Percentiles rank a stretch among this genome's conserved stretches.
These are phyloP conservation scores for Galium porrigens DNA, from an alignment of 305 asterid genomes.

Conservation along the genomic window DNA sequence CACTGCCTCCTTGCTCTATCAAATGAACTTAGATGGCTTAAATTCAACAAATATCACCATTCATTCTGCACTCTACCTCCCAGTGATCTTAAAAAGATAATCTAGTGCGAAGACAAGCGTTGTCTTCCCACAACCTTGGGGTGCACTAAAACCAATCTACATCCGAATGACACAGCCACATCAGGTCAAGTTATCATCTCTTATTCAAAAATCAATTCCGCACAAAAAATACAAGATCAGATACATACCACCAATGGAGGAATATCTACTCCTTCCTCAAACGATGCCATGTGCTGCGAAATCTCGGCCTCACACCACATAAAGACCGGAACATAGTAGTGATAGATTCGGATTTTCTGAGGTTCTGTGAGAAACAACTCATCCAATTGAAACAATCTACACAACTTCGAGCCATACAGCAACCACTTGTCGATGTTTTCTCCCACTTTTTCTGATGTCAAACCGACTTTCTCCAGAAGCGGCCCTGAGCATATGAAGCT, in stretches of 20 bases:
- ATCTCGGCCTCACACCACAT: slow-evolving; percentile 85
- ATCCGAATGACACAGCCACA: slow-evolving; percentile 18
- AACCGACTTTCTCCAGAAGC: slow-evolving; percentile 43
- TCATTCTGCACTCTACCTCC: slow-evolving; percentile 63
- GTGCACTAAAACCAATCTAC: slow-evolving; percentile 99
- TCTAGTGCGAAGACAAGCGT: slow-evolving; percentile 88
- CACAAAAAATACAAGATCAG: slow-evolving; percentile 14
- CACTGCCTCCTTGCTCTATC: not conserved
- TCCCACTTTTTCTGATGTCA: slow-evolving; percentile 52
- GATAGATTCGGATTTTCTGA: slow-evolving; percentile 67
- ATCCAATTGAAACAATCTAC: slow-evolving; percentile 65
- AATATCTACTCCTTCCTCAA: slow-evolving; percentile 50
- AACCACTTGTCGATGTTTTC: slow-evolving; percentile 79
- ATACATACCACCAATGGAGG: slow-evolving; percentile 75
- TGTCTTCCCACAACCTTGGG: slow-evolving; percentile 99
- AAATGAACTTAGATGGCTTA: slow-evolving; percentile 8
- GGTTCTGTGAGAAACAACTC: slow-evolving; percentile 59
- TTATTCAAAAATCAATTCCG: not conserved
- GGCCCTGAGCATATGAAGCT: slow-evolving; percentile 74
- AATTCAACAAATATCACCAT: slow-evolving; percentile 30
- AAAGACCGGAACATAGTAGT: slow-evolving; percentile 89
- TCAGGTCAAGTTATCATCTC: not conserved
- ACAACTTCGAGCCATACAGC: slow-evolving; percentile 55
- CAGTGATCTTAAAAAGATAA: slow-evolving; percentile 56
- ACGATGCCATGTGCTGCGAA: slow-evolving; percentile 39